Base-by-base conservation (phyloP, 176 grass and related monocot species). In the Musa acuminata region DNA sequence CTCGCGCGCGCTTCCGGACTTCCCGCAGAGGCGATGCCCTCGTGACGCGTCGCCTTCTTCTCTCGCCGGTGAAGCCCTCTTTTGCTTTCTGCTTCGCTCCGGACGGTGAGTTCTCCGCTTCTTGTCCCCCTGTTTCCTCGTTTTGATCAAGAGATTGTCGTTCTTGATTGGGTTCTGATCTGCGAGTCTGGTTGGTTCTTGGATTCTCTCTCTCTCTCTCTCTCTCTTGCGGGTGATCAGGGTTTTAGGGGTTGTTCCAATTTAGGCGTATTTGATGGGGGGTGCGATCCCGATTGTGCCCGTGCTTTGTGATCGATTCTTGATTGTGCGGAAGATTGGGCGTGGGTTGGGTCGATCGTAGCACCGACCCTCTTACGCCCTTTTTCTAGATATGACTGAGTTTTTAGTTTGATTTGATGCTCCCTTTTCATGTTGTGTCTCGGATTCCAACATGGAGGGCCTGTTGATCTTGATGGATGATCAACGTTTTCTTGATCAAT, bases 41-140 rank as follows among this genome's bases (percentile, higher is more conserved):
- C 80, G 73, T 64, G 51, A 53, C 82, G 49, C 52, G 80, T 43
- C 72, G 76, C 82, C 82, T 65, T 35, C 77, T 12, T 43, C 52
- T 24, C 13, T 13, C 25, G 24, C 65, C 35, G 27, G 65, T 6
- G 65, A 13, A 16, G 14, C 25, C 25, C 65, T 0, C 8, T 67
- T 13, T 26, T 16, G 35, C 24, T 27, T 29, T 14, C 10, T 68
- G 35, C 3, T 5, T 43, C 35, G 13, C 65, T 16, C 57, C 3
- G 65, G 35, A 35, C 65, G 65, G 14, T 16, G 24, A 35, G 23
- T 68, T 13, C 35, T 29, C 35, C 14, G 57, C 57, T 60, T 17
- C 57, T 60, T 6, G 35, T 6, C 35, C 35, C 35, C 35, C 4
- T 43, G 35, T 5, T 43, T 43, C 35, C 35, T 43, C 35, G 35